Evolutionary conservation across 176 grass and related monocot species (phyloP).

Genomic region (Poa annua): DNA sequence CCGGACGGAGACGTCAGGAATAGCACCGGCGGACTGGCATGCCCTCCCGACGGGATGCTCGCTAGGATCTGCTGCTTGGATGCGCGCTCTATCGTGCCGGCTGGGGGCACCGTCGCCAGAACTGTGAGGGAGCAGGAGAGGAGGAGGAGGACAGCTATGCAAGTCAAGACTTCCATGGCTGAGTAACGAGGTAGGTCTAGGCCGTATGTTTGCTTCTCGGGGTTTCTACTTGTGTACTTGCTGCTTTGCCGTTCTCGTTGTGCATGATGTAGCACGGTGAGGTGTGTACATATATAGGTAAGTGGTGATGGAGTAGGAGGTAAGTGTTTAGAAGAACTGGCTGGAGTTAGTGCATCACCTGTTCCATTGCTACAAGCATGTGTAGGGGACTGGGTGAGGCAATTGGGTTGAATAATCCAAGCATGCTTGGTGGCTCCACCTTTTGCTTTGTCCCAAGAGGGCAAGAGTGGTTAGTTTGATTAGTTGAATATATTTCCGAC

Average conservation of each 20-base stretch:
- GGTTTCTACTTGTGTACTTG: neutral
- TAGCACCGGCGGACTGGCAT: constrained; percentile 37
- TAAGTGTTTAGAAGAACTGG: neutral
- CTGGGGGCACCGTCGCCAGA: constrained; percentile 18
- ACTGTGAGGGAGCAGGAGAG: neutral
- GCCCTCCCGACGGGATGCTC: constrained; percentile 47
- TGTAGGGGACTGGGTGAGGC: neutral
- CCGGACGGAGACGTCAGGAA: constrained; percentile 80
- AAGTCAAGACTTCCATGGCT: constrained; percentile 23
- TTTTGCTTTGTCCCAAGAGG: neutral
- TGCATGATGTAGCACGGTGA: constrained; percentile 15
- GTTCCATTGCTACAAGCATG: neutral
- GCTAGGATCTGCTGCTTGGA: constrained; percentile 87
- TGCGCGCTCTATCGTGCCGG: constrained; percentile 59
- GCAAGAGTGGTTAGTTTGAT: neutral
- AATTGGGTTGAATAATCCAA: constrained; percentile 1
- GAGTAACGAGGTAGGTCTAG: neutral
- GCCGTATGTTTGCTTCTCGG: neutral
- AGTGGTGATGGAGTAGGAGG: constrained; percentile 33
- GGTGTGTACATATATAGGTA: constrained; percentile 17
- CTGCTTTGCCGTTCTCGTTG: constrained; percentile 3
- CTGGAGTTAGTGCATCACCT: constrained; percentile 25
- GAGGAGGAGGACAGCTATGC: constrained; percentile 21
- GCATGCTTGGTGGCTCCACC: neutral
- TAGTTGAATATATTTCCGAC: neutral